Percentiles rank a stretch among this genome's conserved stretches.
Conservation (phyloP, 2,329 filamentous ascomycete genomes). For the Fulvia fulva region DNA sequence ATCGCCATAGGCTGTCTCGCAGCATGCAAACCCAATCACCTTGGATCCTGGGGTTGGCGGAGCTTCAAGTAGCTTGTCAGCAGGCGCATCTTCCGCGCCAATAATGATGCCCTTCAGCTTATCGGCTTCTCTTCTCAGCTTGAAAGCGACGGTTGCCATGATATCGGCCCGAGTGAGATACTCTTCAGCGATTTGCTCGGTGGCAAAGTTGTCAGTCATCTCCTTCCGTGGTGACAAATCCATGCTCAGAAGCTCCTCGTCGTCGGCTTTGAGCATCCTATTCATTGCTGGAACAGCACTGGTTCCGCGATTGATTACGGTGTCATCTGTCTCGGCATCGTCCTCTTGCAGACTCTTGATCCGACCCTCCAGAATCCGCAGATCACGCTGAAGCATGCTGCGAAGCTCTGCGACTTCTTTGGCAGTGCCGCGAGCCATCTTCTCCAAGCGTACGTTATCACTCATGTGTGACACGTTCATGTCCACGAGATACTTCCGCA, state of each 20-base stretch:
- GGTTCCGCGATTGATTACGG: background rate
- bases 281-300: too few relatives aligned
- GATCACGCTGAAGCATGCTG: slow-evolving; percentile 6
- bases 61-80: slow-evolving; percentile 10
- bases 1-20: background rate
- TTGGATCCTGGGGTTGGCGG: background rate
- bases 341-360: slow-evolving; percentile 10
- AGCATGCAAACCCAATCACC: slow-evolving; percentile 10
- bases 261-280: background rate
- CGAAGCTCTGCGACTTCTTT: slow-evolving; percentile 10
- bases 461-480: slow-evolving; percentile 8
- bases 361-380: slow-evolving; percentile 12
- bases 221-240: background rate
- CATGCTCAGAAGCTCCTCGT: background rate
- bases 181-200: slow-evolving; percentile 4
- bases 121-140: slow-evolving; percentile 1
- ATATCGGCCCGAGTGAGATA: slow-evolving; percentile 6
- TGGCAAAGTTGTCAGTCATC: slow-evolving; percentile 3
- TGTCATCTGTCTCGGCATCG: background rate
- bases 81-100: background rate
- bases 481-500: slow-evolving; percentile 5
- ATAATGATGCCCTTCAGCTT: background rate
- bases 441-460: slow-evolving; percentile 10
- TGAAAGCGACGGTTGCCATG: background rate
- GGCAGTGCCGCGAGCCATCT: slow-evolving; percentile 1